Percentiles rank a stretch among this genome's conserved stretches.
These are phyloP conservation scores for Cucurbita argyrosperma DNA, from an alignment of 306 rosid genomes.

Conservation along the genomic window DNA sequence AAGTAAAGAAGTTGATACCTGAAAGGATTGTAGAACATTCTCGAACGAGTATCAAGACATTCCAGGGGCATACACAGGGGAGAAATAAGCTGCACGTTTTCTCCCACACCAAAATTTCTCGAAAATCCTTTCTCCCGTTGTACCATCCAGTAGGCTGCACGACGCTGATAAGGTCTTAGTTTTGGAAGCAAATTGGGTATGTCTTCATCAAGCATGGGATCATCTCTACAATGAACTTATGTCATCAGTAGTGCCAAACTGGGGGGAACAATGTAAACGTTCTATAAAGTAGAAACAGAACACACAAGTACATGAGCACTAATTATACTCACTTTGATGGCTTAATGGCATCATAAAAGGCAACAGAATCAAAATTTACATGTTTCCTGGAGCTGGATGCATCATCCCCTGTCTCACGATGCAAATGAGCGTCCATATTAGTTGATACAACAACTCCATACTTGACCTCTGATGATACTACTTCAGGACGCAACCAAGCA, in stretches of 20 bases:
- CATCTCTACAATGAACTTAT: conserved; percentile 34
- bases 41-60: conserved; percentile 43
- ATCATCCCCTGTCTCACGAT: conserved; percentile 21
- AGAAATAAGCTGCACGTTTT: conserved; percentile 32
- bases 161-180: conserved; percentile 80
- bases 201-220: conserved; percentile 60
- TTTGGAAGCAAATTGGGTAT: conserved; percentile 73
- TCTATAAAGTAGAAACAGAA: background rate
- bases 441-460: conserved; percentile 36
- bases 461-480: conserved; percentile 55
- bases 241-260: background rate
- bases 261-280: background rate
- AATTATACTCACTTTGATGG: conserved; percentile 71
- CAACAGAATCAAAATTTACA: conserved; percentile 52
- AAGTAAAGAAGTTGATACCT: conserved; percentile 34
- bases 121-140: conserved; percentile 50
- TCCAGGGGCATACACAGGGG: conserved; percentile 69
- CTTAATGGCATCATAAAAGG: conserved; percentile 81
- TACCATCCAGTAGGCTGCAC: conserved; percentile 96
- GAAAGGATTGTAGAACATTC: conserved; percentile 87
- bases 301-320: background rate
- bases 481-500: conserved; percentile 88
- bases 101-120: conserved; percentile 29
- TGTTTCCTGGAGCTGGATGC: conserved; percentile 13
- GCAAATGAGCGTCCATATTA: conserved; percentile 35